A percentile compares a stretch with the other conserved stretches of the same genome.
phyloP scores from a whole-genome alignment of 345 rosid genomes.

The Rhizophora mangle region DNA sequence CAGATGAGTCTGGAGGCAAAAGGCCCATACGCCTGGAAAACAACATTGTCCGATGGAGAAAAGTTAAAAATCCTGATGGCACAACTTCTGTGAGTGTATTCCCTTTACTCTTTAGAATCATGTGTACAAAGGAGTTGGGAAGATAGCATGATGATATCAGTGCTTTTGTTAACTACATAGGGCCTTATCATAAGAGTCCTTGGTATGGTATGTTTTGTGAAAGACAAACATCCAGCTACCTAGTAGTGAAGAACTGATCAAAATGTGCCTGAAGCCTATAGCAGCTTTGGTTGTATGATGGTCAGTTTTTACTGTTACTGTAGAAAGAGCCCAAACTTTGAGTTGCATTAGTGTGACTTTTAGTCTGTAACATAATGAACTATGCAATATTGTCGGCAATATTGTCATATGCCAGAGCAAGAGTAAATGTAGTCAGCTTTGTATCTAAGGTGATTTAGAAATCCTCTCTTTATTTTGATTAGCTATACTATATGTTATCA shows the following conservation, averaged over 20 bases:
- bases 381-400: not conserved
- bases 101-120: no score
- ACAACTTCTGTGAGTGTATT: constrained; percentile 60
- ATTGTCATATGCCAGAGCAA: not conserved
- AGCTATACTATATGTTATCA: no score
- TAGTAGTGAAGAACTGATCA: not conserved
- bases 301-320: no score
- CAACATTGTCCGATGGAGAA: constrained; percentile 89
- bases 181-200: not conserved
- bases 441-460: not conserved
- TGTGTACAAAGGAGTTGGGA: not conserved
- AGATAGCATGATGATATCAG: not conserved
- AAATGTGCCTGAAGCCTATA: not conserved
- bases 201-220: no score
- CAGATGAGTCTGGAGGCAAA: constrained; percentile 76
- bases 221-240: no score
- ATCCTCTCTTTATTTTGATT: no score
- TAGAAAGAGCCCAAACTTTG: not conserved
- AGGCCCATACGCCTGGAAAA: constrained; percentile 85
- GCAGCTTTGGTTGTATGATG: not conserved
- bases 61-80: constrained; percentile 65
- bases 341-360: not conserved
- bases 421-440: not conserved
- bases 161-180: not conserved
- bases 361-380: not conserved